A percentile compares a stretch with the other conserved stretches of the same genome.
Conservation (phyloP, 805 yeast genomes). For the Lipomyces starkeyi region DNA sequence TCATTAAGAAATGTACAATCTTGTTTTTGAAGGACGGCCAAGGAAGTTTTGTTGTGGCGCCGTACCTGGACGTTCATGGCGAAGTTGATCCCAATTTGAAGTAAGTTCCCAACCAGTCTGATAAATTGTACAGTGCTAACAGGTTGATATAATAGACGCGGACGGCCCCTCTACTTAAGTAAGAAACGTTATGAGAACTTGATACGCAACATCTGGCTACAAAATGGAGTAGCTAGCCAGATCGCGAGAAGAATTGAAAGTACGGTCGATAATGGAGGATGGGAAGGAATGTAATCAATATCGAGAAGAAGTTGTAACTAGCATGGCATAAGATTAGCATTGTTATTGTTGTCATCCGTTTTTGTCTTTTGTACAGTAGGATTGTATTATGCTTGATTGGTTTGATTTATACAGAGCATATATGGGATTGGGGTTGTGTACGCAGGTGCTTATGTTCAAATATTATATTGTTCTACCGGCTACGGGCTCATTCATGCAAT, state of each 20-base stretch:
- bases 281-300: conserved; percentile 69
- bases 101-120: conserved; percentile 21
- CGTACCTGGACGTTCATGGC: conserved; percentile 85
- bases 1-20: conserved; percentile 71
- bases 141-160: conserved; percentile 50
- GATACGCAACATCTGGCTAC: conserved; percentile 72
- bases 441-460: background rate
- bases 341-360: background rate
- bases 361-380: background rate
- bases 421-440: background rate
- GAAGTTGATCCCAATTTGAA: conserved; percentile 76
- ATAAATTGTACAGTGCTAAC: background rate
- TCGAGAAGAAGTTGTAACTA: background rate
- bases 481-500: background rate
- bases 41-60: conserved; percentile 85
- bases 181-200: conserved; percentile 67
- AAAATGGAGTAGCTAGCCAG: conserved; percentile 74
- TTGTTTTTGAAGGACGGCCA: conserved; percentile 70
- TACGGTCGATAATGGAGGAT: conserved; percentile 86
- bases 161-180: conserved; percentile 73
- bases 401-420: conserved; percentile 1
- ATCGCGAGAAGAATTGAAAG: conserved; percentile 83
- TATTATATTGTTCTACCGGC: background rate
- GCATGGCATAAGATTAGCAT: background rate
- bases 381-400: conserved; percentile 1